These are phyloP conservation scores for Leishmania tarentolae DNA, from an alignment of 208 protist genomes.

Conservation along the genomic window DNA sequence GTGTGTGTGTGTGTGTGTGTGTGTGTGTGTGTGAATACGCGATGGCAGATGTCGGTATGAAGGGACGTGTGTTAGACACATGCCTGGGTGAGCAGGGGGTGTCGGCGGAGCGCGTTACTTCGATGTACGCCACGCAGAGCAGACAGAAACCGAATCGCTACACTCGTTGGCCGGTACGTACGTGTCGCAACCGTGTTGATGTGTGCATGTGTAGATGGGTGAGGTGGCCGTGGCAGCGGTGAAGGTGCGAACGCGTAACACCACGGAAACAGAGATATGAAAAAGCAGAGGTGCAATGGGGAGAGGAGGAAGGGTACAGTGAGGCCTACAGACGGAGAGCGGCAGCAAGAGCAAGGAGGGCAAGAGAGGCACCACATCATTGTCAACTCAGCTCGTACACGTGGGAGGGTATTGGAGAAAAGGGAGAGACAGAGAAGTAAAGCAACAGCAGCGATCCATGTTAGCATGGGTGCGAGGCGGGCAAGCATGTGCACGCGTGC, in stretches of 20 bases:
- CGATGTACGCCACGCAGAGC: background rate
- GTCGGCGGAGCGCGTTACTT: background rate
- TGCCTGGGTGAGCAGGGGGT: background rate
- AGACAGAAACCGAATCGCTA: too few relatives aligned
- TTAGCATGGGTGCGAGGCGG: background rate
- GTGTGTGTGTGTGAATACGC: background rate
- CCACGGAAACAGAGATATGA: background rate
- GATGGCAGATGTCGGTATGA: background rate
- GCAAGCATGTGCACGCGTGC: background rate
- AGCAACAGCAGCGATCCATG: too few relatives aligned
- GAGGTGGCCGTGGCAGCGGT: background rate
- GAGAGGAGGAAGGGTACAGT: background rate
- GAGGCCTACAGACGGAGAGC: background rate
- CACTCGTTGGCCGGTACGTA: background rate
- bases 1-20: constrained; percentile 4
- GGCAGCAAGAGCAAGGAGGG: background rate
- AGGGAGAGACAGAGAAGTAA: background rate
- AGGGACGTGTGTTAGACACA: background rate
- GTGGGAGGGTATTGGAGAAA: background rate
- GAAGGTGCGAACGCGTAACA: background rate
- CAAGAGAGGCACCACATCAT: background rate
- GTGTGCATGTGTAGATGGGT: background rate
- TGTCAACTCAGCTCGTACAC: background rate
- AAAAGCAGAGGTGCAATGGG: background rate
- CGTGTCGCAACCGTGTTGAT: background rate